Conservation (phyloP, 2,329 filamentous ascomycete genomes). For the Penicillium sclerotiorum region DNA sequence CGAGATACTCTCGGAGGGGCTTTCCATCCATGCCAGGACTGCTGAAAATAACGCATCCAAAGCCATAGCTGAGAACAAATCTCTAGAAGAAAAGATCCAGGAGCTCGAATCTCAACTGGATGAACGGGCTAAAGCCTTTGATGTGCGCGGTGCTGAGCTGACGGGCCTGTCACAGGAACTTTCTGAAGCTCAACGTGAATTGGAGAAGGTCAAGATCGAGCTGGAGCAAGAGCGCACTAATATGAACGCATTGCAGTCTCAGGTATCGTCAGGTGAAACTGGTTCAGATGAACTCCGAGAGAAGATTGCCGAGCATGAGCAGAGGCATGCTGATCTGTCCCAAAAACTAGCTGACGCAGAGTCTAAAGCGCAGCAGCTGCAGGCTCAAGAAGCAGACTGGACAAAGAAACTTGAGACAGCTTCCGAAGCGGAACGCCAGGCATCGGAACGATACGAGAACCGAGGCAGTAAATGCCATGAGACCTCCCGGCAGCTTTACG, state of each 20-base stretch:
- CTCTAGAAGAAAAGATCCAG: slow-evolving; percentile 57
- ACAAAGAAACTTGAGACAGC: slow-evolving; percentile 58
- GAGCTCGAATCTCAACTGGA: slow-evolving; percentile 63
- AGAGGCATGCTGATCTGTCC: slow-evolving; percentile 66
- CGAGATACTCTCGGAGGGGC: slow-evolving; percentile 59
- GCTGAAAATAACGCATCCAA: slow-evolving; percentile 63
- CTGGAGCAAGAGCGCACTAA: slow-evolving; percentile 70
- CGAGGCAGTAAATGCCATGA: slow-evolving; percentile 77
- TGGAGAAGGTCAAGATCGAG: slow-evolving; percentile 52
- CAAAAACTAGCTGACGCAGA: slow-evolving; percentile 74
- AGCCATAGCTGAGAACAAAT: slow-evolving; percentile 65
- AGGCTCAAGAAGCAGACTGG: slow-evolving; percentile 72
- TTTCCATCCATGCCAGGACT: slow-evolving; percentile 62
- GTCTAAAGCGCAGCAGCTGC: slow-evolving; percentile 72
- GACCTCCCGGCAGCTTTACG: slow-evolving; percentile 78
- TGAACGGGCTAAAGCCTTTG: slow-evolving; percentile 55
- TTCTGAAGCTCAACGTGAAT: slow-evolving; percentile 51
- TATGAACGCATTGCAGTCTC: slow-evolving; percentile 67
- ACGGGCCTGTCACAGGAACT: slow-evolving; percentile 59
- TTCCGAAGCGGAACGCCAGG: slow-evolving; percentile 35
- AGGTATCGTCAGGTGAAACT: slow-evolving; percentile 79
- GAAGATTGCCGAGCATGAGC: slow-evolving; percentile 74
- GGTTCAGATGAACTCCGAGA: slow-evolving; percentile 78
- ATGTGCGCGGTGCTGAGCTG: slow-evolving; percentile 55
- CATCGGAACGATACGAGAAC: slow-evolving; percentile 63